These are phyloP conservation scores for Oxytropis ochrocephala DNA, from an alignment of 306 rosid genomes.

Conservation along the genomic window DNA sequence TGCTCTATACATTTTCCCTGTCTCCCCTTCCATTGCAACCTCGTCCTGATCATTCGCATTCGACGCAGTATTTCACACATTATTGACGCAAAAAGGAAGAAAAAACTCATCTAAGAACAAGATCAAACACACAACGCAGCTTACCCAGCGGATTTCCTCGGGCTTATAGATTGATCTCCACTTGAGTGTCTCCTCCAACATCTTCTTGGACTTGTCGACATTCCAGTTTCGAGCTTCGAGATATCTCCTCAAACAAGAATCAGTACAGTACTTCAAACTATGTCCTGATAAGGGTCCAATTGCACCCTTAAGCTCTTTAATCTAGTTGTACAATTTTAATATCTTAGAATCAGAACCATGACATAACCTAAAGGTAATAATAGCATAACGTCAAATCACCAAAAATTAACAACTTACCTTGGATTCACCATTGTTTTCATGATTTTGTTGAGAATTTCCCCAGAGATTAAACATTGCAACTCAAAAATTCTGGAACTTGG, in stretches of 20 bases:
- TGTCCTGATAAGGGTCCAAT: slow-evolving; percentile 66
- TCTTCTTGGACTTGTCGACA: slow-evolving; percentile 66
- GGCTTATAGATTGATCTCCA: slow-evolving; percentile 82
- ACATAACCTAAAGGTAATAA: neutral
- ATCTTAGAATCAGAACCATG: neutral
- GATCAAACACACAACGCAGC: slow-evolving; percentile 46
- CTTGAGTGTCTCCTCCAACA: slow-evolving; percentile 64
- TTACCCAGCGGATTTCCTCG: slow-evolving; percentile 90
- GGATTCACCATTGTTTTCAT: slow-evolving; percentile 23
- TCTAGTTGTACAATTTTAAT: slow-evolving; percentile 30
- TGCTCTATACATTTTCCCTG: slow-evolving; percentile 78
- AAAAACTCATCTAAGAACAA: neutral
- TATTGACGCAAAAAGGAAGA: neutral
- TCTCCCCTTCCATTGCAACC: slow-evolving; percentile 44
- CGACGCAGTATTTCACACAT: slow-evolving; percentile 7
- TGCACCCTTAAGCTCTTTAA: slow-evolving; percentile 57
- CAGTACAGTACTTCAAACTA: slow-evolving; percentile 52
- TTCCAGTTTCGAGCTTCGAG: slow-evolving; percentile 84
- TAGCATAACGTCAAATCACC: neutral
- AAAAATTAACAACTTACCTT: slow-evolving; percentile 26
- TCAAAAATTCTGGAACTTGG: neutral
- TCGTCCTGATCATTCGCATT: slow-evolving; percentile 26
- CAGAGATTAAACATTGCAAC: slow-evolving; percentile 32
- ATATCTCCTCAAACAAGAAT: slow-evolving; percentile 68
- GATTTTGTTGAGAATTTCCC: slow-evolving; percentile 28